Base-by-base conservation (phyloP, 2,329 filamentous ascomycete species). In the Ascochyta pisi region DNA sequence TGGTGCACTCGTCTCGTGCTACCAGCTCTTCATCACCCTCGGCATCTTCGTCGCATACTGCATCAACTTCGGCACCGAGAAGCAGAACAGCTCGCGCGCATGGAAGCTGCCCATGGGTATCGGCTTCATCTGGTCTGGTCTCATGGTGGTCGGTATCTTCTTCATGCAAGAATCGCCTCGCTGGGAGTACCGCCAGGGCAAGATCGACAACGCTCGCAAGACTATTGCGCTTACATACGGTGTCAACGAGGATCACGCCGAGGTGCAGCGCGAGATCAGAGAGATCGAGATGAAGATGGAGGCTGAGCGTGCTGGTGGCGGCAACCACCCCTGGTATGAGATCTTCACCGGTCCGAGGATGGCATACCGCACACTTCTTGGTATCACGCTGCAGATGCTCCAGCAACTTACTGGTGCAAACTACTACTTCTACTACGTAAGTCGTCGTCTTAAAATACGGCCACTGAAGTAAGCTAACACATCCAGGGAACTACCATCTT, bases 401-500 rank as follows among this genome's bases (percentile, higher is more conserved):
- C 87, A 90, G 72, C 88, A 90, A 68, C 78, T 90, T 2, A 89
- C 86, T 0, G 88, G 88, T 29, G 85, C 84, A 55, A 88, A 88
- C 75, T 89, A 86, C 74, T 88, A 86, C 78, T 88, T 52, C 33
- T 45, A 34, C 44, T 39, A 35, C 55, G 46, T 47, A 38, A 26
- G 44, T 38, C 5, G 6, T 12, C 23, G 6, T 15, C 2, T 23
- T 6, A 6, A 19, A 7, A 16, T 10, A 6, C 6, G n/a, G 27
- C 4, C 34, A 1, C n/a, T 3, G 15, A 29, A 4, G 3, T 6
- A 7, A 13, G 8, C 23, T 38, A 38, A 47, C 34, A 19, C 6
- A 6, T 10, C 68, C 81, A 81, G 57, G 79, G 79, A 7, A 81
- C 78, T 1, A 78, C 77, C 0, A 78, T 81, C 48, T 82, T 82